These are phyloP conservation scores for Trichopus zeylanicus DNA, from an alignment of 116 monocot species.

Conservation along the genomic window DNA sequence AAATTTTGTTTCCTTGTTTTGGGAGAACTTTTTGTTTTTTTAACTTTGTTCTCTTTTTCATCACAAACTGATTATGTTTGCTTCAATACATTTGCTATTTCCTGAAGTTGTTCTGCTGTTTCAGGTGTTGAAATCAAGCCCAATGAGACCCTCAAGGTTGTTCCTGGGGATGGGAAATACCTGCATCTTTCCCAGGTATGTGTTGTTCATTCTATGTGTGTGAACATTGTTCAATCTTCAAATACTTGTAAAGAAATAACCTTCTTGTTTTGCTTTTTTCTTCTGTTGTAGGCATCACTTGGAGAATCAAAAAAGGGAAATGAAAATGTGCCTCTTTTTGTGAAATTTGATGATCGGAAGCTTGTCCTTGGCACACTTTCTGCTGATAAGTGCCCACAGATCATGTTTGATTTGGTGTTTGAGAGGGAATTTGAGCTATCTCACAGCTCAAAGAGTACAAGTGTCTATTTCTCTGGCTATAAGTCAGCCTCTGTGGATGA, in stretches of 20 bases:
- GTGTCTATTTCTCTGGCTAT: constrained; percentile 26
- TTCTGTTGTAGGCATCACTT: constrained; percentile 15
- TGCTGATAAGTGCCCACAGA: constrained; percentile 16
- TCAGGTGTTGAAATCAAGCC: constrained; percentile 54
- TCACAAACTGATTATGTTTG: not conserved
- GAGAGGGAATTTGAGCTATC: constrained; percentile 41
- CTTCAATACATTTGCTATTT: not conserved
- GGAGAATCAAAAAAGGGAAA: constrained; percentile 23
- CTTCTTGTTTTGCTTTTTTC: not conserved
- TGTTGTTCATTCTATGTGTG: too few relatives aligned
- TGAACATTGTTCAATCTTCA: not conserved
- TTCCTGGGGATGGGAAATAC: constrained; percentile 18
- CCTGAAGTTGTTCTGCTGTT: too few relatives aligned
- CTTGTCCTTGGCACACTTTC: constrained; percentile 31
- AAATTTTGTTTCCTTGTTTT: too few relatives aligned
- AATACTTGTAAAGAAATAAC: too few relatives aligned
- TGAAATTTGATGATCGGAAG: constrained; percentile 23
- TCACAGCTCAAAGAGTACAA: constrained; percentile 27
- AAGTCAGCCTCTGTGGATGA: constrained; percentile 11
- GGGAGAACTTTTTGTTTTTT: too few relatives aligned
- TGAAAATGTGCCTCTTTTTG: constrained; percentile 21
- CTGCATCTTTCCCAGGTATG: constrained; percentile 37
- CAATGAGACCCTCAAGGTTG: constrained; percentile 22
- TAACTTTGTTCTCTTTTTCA: too few relatives aligned
- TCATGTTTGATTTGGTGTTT: constrained; percentile 31